Evolutionary conservation across 306 rosid species (phyloP).

Genomic region (Acacia melanoxylon): DNA sequence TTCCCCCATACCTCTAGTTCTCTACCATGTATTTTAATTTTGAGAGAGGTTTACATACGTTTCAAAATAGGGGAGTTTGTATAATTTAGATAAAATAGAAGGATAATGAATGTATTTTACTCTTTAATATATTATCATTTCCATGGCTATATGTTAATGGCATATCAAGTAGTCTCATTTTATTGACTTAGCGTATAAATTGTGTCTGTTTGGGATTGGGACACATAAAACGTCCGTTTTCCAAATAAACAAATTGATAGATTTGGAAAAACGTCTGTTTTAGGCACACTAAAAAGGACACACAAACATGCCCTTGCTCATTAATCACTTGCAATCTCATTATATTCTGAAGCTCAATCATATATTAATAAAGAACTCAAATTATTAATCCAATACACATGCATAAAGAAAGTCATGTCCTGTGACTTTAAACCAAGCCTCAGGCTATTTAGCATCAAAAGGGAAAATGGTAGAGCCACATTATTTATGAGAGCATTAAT

Average conservation of each 20-base stretch:
- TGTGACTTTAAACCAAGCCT: background rate
- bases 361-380: too few relatives aligned
- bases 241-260: background rate
- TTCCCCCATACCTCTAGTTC: fast-evolving
- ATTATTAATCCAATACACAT: background rate
- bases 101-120: too few relatives aligned
- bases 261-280: background rate
- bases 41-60: too few relatives aligned
- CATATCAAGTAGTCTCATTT: background rate
- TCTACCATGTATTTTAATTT: too few relatives aligned
- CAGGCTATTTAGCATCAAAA: background rate
- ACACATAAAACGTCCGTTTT: background rate
- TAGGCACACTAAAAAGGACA: background rate
- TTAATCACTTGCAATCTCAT: background rate
- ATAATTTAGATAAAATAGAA: too few relatives aligned
- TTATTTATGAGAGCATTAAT: conserved; percentile 7
- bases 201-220: background rate
- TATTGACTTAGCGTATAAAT: background rate
- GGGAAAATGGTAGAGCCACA: background rate
- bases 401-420: background rate
- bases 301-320: background rate
- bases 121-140: background rate
- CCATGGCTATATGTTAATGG: background rate
- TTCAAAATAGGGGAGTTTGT: too few relatives aligned
- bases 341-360: background rate